Evolutionary conservation across 495 filamentous ascomycete genomes (phyloP).

Genomic region (Choiromyces venosus): DNA sequence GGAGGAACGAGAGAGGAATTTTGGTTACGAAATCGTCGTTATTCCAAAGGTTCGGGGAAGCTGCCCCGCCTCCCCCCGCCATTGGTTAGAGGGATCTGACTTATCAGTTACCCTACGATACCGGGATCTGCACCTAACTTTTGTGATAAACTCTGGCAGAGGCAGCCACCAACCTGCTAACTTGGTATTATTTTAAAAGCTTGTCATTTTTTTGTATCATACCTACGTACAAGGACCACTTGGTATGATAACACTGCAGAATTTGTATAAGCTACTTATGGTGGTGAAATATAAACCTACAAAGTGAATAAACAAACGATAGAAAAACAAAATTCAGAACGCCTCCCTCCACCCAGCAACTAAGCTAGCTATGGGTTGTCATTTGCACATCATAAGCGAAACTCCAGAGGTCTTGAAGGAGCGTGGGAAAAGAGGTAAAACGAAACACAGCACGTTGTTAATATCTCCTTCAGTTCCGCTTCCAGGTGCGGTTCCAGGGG

Average conservation of each 20-base stretch:
- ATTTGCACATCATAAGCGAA: neutral
- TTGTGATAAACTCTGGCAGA: neutral
- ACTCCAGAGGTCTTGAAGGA: neutral
- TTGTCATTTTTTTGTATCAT: neutral
- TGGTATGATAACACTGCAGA: neutral
- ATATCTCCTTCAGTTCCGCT: neutral
- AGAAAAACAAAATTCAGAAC: neutral
- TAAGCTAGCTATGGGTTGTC: neutral
- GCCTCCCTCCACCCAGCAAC: neutral
- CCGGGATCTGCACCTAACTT: neutral
- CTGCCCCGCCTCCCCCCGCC: neutral
- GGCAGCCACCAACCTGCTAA: neutral
- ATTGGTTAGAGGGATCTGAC: neutral
- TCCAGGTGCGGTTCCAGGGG: neutral
- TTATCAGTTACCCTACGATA: neutral
- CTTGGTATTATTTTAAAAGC: neutral
- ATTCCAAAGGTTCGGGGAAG: neutral
- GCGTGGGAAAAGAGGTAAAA: neutral
- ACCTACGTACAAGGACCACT: neutral
- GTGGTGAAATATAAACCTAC: neutral
- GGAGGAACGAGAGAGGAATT: neutral
- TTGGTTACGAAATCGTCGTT: neutral
- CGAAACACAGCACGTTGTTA: neutral
- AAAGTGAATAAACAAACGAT: neutral
- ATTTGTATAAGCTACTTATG: neutral